Evolutionary conservation across 805 yeast species (phyloP), one percentile per base, ranked within the genome.

Genomic region (Tetrapisispora phaffii): DNA sequence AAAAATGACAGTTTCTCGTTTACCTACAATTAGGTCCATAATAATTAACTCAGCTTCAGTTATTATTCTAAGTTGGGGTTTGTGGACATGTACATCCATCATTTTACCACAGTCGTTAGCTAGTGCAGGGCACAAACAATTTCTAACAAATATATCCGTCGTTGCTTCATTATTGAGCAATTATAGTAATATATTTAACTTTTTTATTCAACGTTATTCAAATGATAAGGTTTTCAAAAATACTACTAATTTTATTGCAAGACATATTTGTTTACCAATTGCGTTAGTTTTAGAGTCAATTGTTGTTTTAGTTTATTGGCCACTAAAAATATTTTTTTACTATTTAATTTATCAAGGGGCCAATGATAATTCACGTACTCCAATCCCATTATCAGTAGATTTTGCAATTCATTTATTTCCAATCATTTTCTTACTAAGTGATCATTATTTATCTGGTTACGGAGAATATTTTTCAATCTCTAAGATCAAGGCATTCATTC

Each of bases 271-370:
- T 7, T 48, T 79, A 47, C 79, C 85, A 1, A 56, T 77, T 34
- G 77, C 80, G 0, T 61, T 80, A 39, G 75, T 78, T 0, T 54
- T 79, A 16, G 89, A 82, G 57, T 65, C 73, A 10, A 68, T 82
- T 19, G 87, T 84, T 16, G 70, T 85, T 0, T 29, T 65, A 1
- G 75, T 83, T 15, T 84, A 84, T 59, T 84, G 93, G 90, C 77
- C 80, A 0, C 68, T 83, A 50, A 67, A 79, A 50, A 46, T 82
- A 16, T 75, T 78, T 54, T 71, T 73, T 42, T 56, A 73, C 31
- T 65, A 67, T 19, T 56, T 79, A 44, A 79, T 83, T 33, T 62
- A 74, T 42, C 65, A 67, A 23, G 60, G 55, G 7, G 57, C 47
- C 33, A 50, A 52, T 21, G 53, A 32, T 20, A 49, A 45, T 28